These are phyloP conservation scores for Phytophthora lateralis DNA, from an alignment of 352 stramenopile species.

Conservation along the genomic window DNA sequence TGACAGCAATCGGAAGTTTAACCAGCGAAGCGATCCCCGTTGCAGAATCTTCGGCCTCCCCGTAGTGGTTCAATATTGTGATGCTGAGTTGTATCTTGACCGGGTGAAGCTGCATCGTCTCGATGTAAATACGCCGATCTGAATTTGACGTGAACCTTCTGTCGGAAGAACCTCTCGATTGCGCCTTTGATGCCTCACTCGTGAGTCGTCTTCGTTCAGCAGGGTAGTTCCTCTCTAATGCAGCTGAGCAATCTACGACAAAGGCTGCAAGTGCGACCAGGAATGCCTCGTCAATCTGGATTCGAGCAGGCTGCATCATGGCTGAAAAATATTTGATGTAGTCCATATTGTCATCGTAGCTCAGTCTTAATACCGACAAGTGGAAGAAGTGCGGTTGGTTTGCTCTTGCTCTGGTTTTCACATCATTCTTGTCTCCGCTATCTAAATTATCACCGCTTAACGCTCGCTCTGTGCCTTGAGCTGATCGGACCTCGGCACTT, in stretches of 20 bases:
- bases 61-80: constrained; percentile 37
- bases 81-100: constrained; percentile 78
- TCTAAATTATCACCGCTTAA: constrained; percentile 17
- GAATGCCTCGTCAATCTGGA: constrained; percentile 44
- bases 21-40: constrained; percentile 27
- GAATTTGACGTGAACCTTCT: constrained; percentile 35
- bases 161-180: constrained; percentile 16
- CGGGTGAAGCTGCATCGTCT: constrained; percentile 82
- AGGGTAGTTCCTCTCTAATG: constrained; percentile 30
- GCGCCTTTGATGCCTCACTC: constrained; percentile 28
- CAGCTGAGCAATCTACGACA: constrained; percentile 26
- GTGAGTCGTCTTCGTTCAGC: constrained; percentile 26
- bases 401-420: constrained; percentile 18
- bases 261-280: constrained; percentile 33
- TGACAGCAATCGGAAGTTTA: constrained; percentile 39
- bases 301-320: constrained; percentile 69
- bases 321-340: constrained; percentile 89
- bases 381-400: constrained; percentile 66
- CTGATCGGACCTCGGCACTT: constrained; percentile 29
- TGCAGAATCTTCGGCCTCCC: constrained; percentile 24
- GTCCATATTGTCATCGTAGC: constrained; percentile 84
- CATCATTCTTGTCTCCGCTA: constrained; percentile 17
- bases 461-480: constrained; percentile 23
- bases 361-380: constrained; percentile 75
- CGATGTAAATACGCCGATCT: constrained; percentile 83